Conservation (phyloP, 306 rosid genomes). For the Cercis canadensis region DNA sequence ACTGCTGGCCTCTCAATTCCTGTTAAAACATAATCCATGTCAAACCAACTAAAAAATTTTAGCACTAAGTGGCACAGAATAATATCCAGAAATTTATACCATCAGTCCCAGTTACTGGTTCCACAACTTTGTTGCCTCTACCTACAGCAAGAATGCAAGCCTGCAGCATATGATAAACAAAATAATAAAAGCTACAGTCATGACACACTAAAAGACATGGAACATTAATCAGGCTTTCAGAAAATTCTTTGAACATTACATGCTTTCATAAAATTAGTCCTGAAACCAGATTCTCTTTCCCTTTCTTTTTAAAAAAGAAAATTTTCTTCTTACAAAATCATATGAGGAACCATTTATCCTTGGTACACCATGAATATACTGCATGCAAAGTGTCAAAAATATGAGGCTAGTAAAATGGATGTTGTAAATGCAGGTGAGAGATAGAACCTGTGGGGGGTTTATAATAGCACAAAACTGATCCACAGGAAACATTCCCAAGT, state of each 20-base stretch:
- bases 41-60: constrained; percentile 28
- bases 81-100: constrained; percentile 57
- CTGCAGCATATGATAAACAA: constrained; percentile 56
- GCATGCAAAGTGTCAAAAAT: neutral
- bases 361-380: no score
- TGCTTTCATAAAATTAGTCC: no score
- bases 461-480: constrained; percentile 94
- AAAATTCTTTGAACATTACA: no score
- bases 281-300: no score
- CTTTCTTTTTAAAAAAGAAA: no score
- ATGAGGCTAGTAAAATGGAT: constrained; percentile 10
- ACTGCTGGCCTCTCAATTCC: constrained; percentile 85
- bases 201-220: constrained; percentile 14
- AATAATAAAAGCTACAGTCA: neutral
- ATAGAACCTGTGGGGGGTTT: constrained; percentile 93
- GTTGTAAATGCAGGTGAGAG: constrained; percentile 12
- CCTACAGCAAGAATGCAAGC: constrained; percentile 98
- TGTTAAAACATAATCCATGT: constrained; percentile 43
- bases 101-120: constrained; percentile 74
- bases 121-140: constrained; percentile 92
- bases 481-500: constrained; percentile 98
- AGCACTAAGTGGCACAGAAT: constrained; percentile 24
- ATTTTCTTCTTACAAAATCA: no score
- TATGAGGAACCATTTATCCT: no score
- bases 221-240: neutral